Evolutionary conservation across 164 flowering plant species (phyloP), one percentile per base, ranked within the genome.

Genomic region (Houttuynia cordata): DNA sequence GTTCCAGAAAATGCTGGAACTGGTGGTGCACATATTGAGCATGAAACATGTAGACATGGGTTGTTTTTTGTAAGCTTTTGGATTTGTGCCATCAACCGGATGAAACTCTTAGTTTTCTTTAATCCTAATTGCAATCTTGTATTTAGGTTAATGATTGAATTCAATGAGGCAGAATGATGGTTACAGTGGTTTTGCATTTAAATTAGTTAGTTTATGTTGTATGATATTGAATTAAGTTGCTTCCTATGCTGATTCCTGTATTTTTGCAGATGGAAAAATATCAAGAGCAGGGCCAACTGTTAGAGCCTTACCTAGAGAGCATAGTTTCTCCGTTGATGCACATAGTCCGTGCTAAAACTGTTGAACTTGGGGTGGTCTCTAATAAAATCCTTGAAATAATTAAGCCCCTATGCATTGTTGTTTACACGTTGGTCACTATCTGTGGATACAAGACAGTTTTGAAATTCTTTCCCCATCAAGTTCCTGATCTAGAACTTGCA

Each of bases 381-480:
- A 75, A 80, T 57, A 84, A 87, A 60, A 73, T 82, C 71, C 75
- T 90, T 19, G 75, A 83, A 60, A 66, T 86, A 53, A 83, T 93
- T 71, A 84, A 86, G 79, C 96, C 94, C 8, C 52, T 90, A 58
- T 83, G 91, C 71, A 86, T 90, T 58, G 75, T 93, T 60, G 76
- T 93, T 24, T 93, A 90, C 66, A 64, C 95, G 1, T 68, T 93
- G 55, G 94, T 93, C 34, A 90, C 96, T 5, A 96, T 88, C 51
- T 93, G 97, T 70, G 97, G 97, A 22, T 88, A 86, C 85, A 93
- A 93, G 78, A 80, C 95, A 47, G 96, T 93, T 50, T 75, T 78
- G 59, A 90, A 79, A 79, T 93, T 93, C 72, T 90, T 90, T 66
- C 97, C 99, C 0, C 99, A 93, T 74, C 96, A 90, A 62, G 99